phyloP scores from a whole-genome alignment of 495 filamentous ascomycete genomes.

The Trichoderma parareesei region DNA sequence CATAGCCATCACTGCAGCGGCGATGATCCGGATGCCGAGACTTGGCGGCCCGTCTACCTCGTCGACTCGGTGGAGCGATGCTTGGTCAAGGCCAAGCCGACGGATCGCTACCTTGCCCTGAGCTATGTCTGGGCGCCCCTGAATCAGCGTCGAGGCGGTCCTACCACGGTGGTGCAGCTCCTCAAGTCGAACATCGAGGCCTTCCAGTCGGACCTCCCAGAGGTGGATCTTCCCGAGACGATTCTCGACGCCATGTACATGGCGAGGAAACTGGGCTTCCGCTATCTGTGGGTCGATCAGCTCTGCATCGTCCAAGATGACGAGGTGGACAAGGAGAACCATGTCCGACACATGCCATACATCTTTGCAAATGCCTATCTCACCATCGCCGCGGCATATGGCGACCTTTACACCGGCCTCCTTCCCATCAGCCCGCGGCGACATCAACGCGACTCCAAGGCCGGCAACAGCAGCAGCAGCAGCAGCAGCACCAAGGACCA shows the following conservation, averaged over 20 bases:
- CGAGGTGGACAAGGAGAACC: slow-evolving; percentile 16
- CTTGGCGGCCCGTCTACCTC: slow-evolving; percentile 14
- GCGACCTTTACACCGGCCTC: slow-evolving; percentile 15
- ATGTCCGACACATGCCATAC: slow-evolving; percentile 20
- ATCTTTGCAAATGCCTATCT: slow-evolving; percentile 22
- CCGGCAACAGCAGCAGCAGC: background rate
- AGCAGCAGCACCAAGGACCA: slow-evolving; percentile 3
- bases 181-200: slow-evolving; percentile 10
- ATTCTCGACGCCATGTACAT: slow-evolving; percentile 17
- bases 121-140: slow-evolving; percentile 19
- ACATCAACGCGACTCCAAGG: background rate
- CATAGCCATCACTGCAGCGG: slow-evolving; percentile 12
- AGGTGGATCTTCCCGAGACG: slow-evolving; percentile 14
- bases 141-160: background rate
- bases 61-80: slow-evolving; percentile 13
- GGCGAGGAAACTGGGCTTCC: slow-evolving; percentile 13
- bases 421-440: slow-evolving; percentile 6
- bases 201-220: slow-evolving; percentile 8
- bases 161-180: slow-evolving; percentile 1
- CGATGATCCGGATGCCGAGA: background rate
- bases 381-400: slow-evolving; percentile 21
- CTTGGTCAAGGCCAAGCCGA: slow-evolving; percentile 12
- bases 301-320: slow-evolving; percentile 26
- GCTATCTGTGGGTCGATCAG: slow-evolving; percentile 23
- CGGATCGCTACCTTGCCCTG: slow-evolving; percentile 17